These are phyloP conservation scores for Vanrija pseudolonga DNA, from an alignment of 1,284 basidiomycete genomes.

Conservation along the genomic window DNA sequence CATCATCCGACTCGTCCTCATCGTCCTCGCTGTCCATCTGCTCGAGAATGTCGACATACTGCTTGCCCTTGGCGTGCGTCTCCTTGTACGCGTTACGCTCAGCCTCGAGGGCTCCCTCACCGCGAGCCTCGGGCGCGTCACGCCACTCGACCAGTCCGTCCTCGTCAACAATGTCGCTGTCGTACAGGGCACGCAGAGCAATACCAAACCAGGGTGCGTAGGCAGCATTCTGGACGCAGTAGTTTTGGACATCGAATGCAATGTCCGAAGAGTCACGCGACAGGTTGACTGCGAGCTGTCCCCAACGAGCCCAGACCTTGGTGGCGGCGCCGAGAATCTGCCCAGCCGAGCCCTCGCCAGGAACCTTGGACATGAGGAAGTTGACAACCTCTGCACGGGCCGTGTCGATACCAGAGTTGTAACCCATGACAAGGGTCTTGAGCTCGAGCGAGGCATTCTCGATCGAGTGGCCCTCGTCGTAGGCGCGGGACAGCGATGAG, in stretches of 20 bases:
- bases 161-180: slow-evolving; percentile 46
- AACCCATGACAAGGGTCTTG: slow-evolving; percentile 45
- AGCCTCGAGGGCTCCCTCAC: slow-evolving; percentile 36
- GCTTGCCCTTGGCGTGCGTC: slow-evolving; percentile 39
- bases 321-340: slow-evolving; percentile 25
- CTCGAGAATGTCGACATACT: slow-evolving; percentile 45
- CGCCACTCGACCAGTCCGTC: slow-evolving; percentile 49
- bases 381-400: slow-evolving; percentile 44
- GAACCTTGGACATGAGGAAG: slow-evolving; percentile 41
- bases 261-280: slow-evolving; percentile 33
- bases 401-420: slow-evolving; percentile 47
- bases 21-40: slow-evolving; percentile 45
- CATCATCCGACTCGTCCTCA: slow-evolving; percentile 36
- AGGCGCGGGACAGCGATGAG: slow-evolving; percentile 43
- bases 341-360: slow-evolving; percentile 22
- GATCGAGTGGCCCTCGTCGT: slow-evolving; percentile 45
- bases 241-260: slow-evolving; percentile 32
- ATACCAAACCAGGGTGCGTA: slow-evolving; percentile 41
- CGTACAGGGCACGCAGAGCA: slow-evolving; percentile 47
- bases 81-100: slow-evolving; percentile 34
- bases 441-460: slow-evolving; percentile 47
- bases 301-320: slow-evolving; percentile 42
- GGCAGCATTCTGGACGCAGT: slow-evolving; percentile 7
- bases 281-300: slow-evolving; percentile 30
- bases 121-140: slow-evolving; percentile 34